phyloP scores from a whole-genome alignment of 352 stramenopile species.

The Phytophthora citrophthora region DNA sequence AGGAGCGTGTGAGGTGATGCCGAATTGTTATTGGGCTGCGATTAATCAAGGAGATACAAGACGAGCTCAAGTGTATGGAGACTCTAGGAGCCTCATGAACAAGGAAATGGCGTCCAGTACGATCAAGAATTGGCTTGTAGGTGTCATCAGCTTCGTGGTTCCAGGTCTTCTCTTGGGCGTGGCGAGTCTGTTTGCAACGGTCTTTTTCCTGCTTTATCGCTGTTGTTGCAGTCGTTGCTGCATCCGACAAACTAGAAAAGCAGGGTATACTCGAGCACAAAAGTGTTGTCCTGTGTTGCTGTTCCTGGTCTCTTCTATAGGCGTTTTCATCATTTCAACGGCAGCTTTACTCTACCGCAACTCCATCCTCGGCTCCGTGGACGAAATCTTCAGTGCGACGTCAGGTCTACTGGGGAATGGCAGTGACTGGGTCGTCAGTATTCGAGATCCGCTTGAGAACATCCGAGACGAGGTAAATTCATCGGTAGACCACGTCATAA shows the following conservation, averaged over 20 bases:
- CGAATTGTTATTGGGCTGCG: conserved; percentile 66
- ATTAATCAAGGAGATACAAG: conserved; percentile 37
- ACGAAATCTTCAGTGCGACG: conserved; percentile 47
- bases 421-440: conserved; percentile 44
- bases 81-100: conserved; percentile 32
- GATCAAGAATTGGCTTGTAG: conserved; percentile 48
- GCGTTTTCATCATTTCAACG: conserved; percentile 44
- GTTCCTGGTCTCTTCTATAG: conserved; percentile 61
- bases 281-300: conserved; percentile 63
- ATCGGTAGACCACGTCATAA: conserved; percentile 39
- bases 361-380: conserved; percentile 45
- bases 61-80: conserved; percentile 34
- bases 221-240: conserved; percentile 76
- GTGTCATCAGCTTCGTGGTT: conserved; percentile 50
- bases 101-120: conserved; percentile 24
- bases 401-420: conserved; percentile 40
- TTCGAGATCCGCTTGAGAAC: conserved; percentile 48
- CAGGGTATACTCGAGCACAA: conserved; percentile 60
- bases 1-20: conserved; percentile 54
- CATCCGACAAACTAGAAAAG: conserved; percentile 44
- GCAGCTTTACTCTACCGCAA: conserved; percentile 61
- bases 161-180: conserved; percentile 56
- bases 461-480: conserved; percentile 52
- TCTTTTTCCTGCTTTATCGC: conserved; percentile 69
- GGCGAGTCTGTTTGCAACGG: conserved; percentile 59